Base-by-base conservation (phyloP, 192 early-diverging fungal genomes). In the Mortierella claussenii region DNA sequence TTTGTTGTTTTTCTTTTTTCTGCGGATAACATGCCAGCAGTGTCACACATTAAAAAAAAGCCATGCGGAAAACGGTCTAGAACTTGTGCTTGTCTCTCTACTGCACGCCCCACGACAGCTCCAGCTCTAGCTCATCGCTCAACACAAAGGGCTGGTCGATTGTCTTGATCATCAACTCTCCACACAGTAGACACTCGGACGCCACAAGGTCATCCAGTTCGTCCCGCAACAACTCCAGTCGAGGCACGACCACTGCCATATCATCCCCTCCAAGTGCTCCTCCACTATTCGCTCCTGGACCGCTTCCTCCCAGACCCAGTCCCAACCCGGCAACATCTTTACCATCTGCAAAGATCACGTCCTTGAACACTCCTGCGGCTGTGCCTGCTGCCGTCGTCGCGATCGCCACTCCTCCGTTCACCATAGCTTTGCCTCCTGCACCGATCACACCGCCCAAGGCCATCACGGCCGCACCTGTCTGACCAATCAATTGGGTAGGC, bases 121-220 rank as follows among this genome's bases (percentile, higher is more conserved):
- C 79, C 0, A 78, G 60, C 10, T 84, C 84, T 13, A 65, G 58
- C 64, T 89, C 82, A 27, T 91, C 88, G 42, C 65, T 67, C 33
- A 79, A 76, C 21, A 95, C 76, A 69, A 98, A 96, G 13, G 93
- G 91, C 55, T 89, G 83, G 42, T 92, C 92, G 28, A 97, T 90
- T 11, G 90, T 89, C 58, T 90, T 91, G 62, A 99, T 97, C 92
- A 98, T 98, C 21, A 91, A 73, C 62, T 99, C 98, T 13, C 97
- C 95, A 49, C 98, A 99, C n/a, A 98, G 73, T 21, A 93, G 81
- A 81, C 98, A 99, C 79, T 99, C 97, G 18, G 85, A 79, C 12
- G 79, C 82, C 20, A 81, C 79, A 28, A 81, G 55, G 63, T 78
- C 82, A 43, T 83, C 82, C 33, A 83, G 28, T 40, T 83, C 82